Evolutionary conservation across 2,329 filamentous ascomycete species (phyloP).

Genomic region (Colletotrichum ledebouriae): DNA sequence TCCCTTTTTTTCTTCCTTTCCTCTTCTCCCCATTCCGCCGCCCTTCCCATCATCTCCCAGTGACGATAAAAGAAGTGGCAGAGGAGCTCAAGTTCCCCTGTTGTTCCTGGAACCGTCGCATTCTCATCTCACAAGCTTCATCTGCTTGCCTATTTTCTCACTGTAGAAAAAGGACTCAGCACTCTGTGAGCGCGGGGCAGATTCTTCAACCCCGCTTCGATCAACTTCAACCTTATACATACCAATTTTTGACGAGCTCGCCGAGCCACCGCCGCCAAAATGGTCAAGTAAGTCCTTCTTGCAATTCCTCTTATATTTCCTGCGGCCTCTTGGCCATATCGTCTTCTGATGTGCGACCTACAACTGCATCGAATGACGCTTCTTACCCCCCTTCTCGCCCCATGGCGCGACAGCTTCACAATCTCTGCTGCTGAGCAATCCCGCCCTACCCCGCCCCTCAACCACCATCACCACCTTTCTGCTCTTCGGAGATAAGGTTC

Average conservation of each 20-base stretch:
- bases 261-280: constrained; percentile 85
- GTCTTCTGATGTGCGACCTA: constrained; percentile 7
- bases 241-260: constrained; percentile 56
- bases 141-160: constrained; percentile 40
- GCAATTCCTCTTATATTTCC: constrained; percentile 1
- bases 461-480: constrained; percentile 25
- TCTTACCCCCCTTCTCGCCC: background rate
- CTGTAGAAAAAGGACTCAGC: constrained; percentile 41
- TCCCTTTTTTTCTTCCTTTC: constrained; percentile 38
- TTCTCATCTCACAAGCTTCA: constrained; percentile 43
- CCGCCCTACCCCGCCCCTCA: constrained; percentile 32
- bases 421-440: constrained; percentile 13
- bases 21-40: constrained; percentile 35
- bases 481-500: constrained; percentile 54
- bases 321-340: background rate
- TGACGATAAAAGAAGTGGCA: constrained; percentile 57
- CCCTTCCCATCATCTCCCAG: constrained; percentile 47
- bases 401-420: constrained; percentile 16
- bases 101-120: constrained; percentile 53
- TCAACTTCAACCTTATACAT: constrained; percentile 50
- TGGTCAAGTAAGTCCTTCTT: constrained; percentile 92
- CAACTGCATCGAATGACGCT: constrained; percentile 1
- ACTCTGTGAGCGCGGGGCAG: constrained; percentile 45
- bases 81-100: constrained; percentile 54
- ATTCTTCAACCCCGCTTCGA: constrained; percentile 60